Base-by-base conservation (phyloP, 257 asterid genomes). In the Nyctanthes arbortristis region DNA sequence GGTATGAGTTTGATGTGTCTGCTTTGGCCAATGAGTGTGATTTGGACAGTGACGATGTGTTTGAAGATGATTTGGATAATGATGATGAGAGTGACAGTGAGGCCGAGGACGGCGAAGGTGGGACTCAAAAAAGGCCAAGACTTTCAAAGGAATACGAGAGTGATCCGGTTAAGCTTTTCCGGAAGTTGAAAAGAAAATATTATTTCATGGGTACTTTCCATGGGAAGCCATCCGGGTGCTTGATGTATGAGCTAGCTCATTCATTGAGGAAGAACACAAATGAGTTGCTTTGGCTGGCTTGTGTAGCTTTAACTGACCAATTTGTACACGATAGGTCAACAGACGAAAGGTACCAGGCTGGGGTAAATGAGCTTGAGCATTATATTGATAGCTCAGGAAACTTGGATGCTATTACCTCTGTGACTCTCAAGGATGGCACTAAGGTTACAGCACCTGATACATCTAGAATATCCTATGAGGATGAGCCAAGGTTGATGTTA, bases 181-280 rank as follows among this genome's bases (percentile, higher is more conserved):
- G 81, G 64, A 94, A 87, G 77, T 65, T 91, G 78, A 94, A 88
- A 83, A 88, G 70, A 75, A 88, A 88, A 55, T 88, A 94, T 64
- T 94, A 94, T 71, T 84, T 81, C 61, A 85, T 87, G 96, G 99
- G 99, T 25, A 88, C 91, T 34, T 91, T 85, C 68, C 96, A 94
- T 60, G 99, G 99, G 79, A 94, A 94, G 84, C 90, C 99, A 25
- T 91, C 98, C 0, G 98, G 99, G 45, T 94, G 98, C 62, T 87
- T 91, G 82, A 94, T 94, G 99, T 94, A 88, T 58, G 99, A 94
- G 73, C 79, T 94, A 39, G 88, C 92, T 5, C 90, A 88, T 76
- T 89, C 81, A 11, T 70, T 89, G 22, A 78, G 95, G 76, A 89
- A 84, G 78, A 89, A 94, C 87, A 88, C 85, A 2, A 91, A 87